Evolutionary conservation across 2,329 filamentous ascomycete genomes (phyloP).

Genomic region (Colletotrichum cuscutae): DNA sequence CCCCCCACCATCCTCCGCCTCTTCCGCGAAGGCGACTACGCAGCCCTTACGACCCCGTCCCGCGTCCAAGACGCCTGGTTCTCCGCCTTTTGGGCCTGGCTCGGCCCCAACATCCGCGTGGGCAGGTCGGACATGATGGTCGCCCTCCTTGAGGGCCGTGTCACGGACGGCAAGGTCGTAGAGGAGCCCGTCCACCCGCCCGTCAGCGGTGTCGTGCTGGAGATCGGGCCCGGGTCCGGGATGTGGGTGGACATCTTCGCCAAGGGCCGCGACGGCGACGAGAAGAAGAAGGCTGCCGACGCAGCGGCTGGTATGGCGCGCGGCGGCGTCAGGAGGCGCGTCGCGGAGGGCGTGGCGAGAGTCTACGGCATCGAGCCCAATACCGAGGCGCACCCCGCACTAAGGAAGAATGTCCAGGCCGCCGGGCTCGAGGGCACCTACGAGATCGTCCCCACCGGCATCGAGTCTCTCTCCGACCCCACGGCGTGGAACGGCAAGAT

Average conservation of each 20-base stretch:
- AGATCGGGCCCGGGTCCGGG: conserved; percentile 71
- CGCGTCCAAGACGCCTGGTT: conserved; percentile 66
- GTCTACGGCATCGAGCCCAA: conserved; percentile 76
- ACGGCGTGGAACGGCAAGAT: conserved; percentile 58
- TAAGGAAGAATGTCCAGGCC: conserved; percentile 58
- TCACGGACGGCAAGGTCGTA: conserved; percentile 48
- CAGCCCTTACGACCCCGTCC: conserved; percentile 52
- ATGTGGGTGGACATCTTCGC: conserved; percentile 68
- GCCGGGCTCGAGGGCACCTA: conserved; percentile 68
- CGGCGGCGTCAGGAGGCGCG: background rate
- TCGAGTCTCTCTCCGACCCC: conserved; percentile 63
- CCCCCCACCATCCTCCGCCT: conserved; percentile 60
- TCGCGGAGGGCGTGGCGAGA: conserved; percentile 41
- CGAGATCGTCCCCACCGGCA: conserved; percentile 70
- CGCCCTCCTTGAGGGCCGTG: conserved; percentile 64
- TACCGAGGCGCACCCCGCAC: conserved; percentile 56
- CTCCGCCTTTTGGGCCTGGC: conserved; percentile 66
- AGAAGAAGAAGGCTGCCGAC: conserved; percentile 5
- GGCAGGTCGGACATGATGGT: conserved; percentile 55
- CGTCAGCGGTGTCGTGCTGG: conserved; percentile 64
- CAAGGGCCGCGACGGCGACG: conserved; percentile 10
- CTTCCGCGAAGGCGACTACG: conserved; percentile 45
- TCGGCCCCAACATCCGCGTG: conserved; percentile 62
- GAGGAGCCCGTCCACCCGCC: conserved; percentile 47
- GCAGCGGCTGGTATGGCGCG: conserved; percentile 18